A percentile compares a stretch with the other conserved stretches of the same genome.
Evolutionary conservation across 441 rosid genomes (phyloP).

Genomic region (Bocquillonia castaneifolia): DNA sequence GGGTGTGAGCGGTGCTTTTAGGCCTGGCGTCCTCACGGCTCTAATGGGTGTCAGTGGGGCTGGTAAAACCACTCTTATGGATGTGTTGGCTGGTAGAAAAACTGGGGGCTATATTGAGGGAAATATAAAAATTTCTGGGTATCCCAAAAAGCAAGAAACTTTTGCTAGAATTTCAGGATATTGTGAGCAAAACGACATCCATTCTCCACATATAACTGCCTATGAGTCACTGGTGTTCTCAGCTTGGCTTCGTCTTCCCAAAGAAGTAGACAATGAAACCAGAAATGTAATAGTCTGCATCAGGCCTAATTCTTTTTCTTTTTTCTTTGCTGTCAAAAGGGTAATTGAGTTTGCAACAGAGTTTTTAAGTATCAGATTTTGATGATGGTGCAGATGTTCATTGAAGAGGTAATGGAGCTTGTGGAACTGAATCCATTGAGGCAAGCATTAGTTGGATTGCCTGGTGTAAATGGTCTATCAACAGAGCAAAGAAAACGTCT

Average conservation of each 20-base stretch:
- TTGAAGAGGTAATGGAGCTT: constrained; percentile 39
- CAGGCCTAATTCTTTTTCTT: background rate
- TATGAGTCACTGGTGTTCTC: constrained; percentile 45
- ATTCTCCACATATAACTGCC: constrained; percentile 43
- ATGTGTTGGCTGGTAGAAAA: constrained; percentile 48
- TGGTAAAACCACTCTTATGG: constrained; percentile 60
- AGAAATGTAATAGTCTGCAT: constrained; percentile 30
- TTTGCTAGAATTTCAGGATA: constrained; percentile 46
- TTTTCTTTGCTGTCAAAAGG: too few relatives aligned
- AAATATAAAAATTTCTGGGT: constrained; percentile 37
- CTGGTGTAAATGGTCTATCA: constrained; percentile 39
- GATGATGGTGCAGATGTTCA: constrained; percentile 30
- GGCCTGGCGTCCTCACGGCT: constrained; percentile 91
- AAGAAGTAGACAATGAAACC: constrained; percentile 31
- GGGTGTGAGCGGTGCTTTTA: constrained; percentile 68
- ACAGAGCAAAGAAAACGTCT: constrained; percentile 44
- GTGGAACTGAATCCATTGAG: constrained; percentile 35
- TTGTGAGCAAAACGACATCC: constrained; percentile 43
- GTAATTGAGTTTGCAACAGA: too few relatives aligned
- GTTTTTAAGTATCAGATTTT: background rate
- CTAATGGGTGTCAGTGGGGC: constrained; percentile 90
- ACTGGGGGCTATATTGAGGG: constrained; percentile 45
- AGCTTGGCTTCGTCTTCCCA: constrained; percentile 44
- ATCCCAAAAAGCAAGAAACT: constrained; percentile 40
- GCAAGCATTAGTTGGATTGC: constrained; percentile 40